Evolutionary conservation across 1,139 yeast species (phyloP), one percentile per base, ranked within the genome.

Genomic region (Yamadazyma oceani): DNA sequence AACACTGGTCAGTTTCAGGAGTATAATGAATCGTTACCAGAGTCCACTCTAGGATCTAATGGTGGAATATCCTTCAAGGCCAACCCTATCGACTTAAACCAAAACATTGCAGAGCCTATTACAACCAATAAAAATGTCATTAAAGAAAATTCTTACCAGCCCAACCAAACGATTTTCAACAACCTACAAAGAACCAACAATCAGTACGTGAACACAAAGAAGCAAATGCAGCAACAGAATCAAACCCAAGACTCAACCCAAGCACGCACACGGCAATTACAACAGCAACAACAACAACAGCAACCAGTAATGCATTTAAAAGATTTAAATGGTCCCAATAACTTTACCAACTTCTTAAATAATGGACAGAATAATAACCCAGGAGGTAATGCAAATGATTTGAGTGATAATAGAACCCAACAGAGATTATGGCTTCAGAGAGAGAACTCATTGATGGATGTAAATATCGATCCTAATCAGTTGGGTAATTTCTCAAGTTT

Each of bases 351-450:
- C 44, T 64, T 63, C 34, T 54, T 64, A 31, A 55, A 52, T 21
- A 51, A 49, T 19, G 21, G 21, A 6, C 21, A 19, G 21, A 8
- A 19, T 33, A 51, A 45, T 28, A 47, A 48, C 10, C 32, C 48
- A 14, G 38, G 43, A 2, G 33, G 41, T n/a, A 41, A 46, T 12
- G 23, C 42, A 3, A 48, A 41, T 17, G 40, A 40, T 31, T 34
- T 38, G 14, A 38, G 44, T 23, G 55, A 53, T 34, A 57, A 51
- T 36, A 71, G 95, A 58, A 85, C 95, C 0, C 95, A 86, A 53
- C 92, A 85, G 52, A 75, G 84, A 45, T 69, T 86, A 35, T 85
- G 95, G 95, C 63, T 86, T 26, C 95, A 85, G 55, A 68, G 95
- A 44, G 95, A 86, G 47, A 84, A 77, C 50, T 80, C 85, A 4